Percentiles rank a stretch among this genome's conserved stretches.
These are phyloP conservation scores for Gillenia trifoliata DNA, from an alignment of 306 rosid species.

Conservation along the genomic window DNA sequence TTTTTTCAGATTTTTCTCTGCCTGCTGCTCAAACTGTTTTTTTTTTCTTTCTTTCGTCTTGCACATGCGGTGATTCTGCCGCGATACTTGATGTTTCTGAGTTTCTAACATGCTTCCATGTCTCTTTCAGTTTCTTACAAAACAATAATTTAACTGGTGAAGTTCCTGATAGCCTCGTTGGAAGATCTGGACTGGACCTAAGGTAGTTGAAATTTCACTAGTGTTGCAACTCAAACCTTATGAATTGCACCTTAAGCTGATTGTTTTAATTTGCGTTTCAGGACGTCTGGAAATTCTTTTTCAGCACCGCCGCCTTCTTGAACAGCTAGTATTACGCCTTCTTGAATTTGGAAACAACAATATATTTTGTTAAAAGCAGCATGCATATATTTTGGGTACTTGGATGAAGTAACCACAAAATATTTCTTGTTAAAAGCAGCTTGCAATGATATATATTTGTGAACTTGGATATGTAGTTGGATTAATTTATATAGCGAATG, in stretches of 20 bases:
- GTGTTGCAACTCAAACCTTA: conserved; percentile 5
- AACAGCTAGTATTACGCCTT: conserved; percentile 18
- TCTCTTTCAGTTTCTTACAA: conserved; percentile 65
- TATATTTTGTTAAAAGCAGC: too few relatives aligned
- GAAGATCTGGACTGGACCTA: conserved; percentile 49
- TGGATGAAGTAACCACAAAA: too few relatives aligned
- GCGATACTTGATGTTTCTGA: neutral
- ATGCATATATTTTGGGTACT: too few relatives aligned
- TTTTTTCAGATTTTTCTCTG: too few relatives aligned
- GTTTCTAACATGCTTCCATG: conserved; percentile 23
- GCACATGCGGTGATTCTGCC: neutral
- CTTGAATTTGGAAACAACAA: too few relatives aligned
- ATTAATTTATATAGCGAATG: too few relatives aligned
- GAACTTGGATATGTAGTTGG: too few relatives aligned
- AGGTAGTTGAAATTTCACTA: conserved; percentile 37
- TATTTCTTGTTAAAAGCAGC: too few relatives aligned
- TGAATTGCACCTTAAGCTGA: conserved; percentile 21
- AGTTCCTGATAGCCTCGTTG: conserved; percentile 61
- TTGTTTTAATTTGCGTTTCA: conserved; percentile 35
- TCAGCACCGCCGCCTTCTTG: conserved; percentile 51
- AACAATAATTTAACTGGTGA: conserved; percentile 83
- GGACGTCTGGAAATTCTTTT: conserved; percentile 64
- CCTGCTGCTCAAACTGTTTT: neutral
- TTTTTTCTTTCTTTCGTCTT: neutral
- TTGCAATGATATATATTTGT: too few relatives aligned